These are phyloP conservation scores for Entomophthora muscae DNA, from an alignment of 371 early-diverging fungal species.

Conservation along the genomic window DNA sequence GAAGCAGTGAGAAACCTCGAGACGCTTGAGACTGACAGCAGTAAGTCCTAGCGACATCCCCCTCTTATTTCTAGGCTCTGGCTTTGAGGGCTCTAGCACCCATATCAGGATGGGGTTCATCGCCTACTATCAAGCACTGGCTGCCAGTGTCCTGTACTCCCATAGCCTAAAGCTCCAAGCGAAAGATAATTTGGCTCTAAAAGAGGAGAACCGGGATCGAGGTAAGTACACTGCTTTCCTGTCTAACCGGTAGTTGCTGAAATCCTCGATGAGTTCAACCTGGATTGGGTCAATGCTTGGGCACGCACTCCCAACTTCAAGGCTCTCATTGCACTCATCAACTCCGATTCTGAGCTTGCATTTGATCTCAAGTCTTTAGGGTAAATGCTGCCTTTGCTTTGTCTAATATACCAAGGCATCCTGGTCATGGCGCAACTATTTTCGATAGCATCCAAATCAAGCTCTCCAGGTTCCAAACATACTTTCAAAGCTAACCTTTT, in stretches of 20 bases:
- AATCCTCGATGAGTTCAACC: slow-evolving; percentile 4
- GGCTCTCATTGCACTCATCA: background rate
- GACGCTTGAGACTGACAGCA: background rate
- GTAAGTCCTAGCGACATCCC: background rate
- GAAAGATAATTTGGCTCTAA: background rate
- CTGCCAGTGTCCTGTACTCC: background rate
- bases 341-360: too few species aligned
- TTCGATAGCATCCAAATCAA: background rate
- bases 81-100: background rate
- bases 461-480: slow-evolving; percentile 1
- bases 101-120: background rate
- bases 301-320: background rate
- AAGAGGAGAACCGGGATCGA: background rate
- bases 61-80: background rate
- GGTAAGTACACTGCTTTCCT: too few species aligned
- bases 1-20: background rate
- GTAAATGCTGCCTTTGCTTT: too few species aligned
- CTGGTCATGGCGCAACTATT: slow-evolving; percentile 7
- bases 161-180: background rate
- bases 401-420: too few species aligned
- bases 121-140: background rate
- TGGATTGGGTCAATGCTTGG: slow-evolving; percentile 4
- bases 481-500: too few species aligned
- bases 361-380: too few species aligned
- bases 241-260: too few species aligned